phyloP scores from a whole-genome alignment of 495 filamentous ascomycete species.

The Penicillium angulare region DNA sequence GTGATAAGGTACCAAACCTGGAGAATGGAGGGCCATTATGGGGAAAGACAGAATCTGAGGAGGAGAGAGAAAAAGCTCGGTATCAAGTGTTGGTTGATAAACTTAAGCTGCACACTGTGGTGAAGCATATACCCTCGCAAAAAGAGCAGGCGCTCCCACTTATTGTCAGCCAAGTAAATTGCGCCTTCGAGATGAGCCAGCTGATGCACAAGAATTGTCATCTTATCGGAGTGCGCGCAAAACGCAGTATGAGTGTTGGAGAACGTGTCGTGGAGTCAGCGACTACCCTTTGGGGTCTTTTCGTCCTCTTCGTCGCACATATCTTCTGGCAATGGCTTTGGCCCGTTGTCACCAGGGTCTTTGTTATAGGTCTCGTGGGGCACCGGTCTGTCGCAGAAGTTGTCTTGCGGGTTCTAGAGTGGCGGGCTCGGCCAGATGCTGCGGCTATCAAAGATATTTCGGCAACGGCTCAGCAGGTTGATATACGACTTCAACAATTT shows the following conservation, averaged over 20 bases:
- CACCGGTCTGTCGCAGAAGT: constrained; percentile 81
- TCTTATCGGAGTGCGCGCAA: constrained; percentile 73
- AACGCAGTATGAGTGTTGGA: constrained; percentile 85
- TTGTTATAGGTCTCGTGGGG: constrained; percentile 74
- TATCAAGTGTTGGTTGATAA: constrained; percentile 76
- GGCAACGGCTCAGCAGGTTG: constrained; percentile 96
- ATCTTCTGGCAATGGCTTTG: constrained; percentile 73
- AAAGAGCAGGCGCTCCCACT: constrained; percentile 79
- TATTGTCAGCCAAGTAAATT: constrained; percentile 95
- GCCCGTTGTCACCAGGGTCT: constrained; percentile 69
- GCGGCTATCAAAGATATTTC: constrained; percentile 93
- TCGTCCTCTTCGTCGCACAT: constrained; percentile 66
- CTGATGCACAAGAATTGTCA: constrained; percentile 85
- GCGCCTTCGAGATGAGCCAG: constrained; percentile 81
- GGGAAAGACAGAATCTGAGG: constrained; percentile 40
- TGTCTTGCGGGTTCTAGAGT: constrained; percentile 78
- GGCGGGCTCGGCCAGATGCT: constrained; percentile 75
- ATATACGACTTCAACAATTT: constrained; percentile 96
- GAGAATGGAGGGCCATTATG: constrained; percentile 26
- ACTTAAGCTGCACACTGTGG: constrained; percentile 80
- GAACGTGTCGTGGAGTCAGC: constrained; percentile 95
- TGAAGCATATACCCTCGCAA: constrained; percentile 68
- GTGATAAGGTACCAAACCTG: constrained; percentile 58
- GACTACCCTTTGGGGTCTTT: constrained; percentile 73
- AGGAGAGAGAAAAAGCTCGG: constrained; percentile 63